Evolutionary conservation across 768 basidiomycete genomes (phyloP).

Genomic region (Agrocybe chaxingu): DNA sequence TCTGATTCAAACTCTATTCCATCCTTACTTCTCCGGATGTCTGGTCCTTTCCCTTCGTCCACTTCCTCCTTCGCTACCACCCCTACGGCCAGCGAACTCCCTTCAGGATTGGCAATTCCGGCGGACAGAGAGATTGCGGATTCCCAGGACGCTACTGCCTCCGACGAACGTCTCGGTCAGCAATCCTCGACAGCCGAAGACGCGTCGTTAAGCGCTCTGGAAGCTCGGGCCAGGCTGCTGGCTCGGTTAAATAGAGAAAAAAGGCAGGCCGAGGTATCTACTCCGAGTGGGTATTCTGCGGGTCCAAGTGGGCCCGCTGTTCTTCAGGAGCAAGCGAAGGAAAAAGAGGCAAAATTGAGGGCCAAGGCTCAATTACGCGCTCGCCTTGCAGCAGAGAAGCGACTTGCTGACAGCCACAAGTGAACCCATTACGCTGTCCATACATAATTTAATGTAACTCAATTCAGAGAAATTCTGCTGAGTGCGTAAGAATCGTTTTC

Average conservation of each 20-base stretch:
- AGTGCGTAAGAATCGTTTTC: no score
- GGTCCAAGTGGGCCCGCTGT: background rate
- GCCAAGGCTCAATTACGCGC: constrained; percentile 44
- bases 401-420: constrained; percentile 9
- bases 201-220: constrained; percentile 8
- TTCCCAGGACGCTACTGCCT: no score
- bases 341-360: constrained; percentile 43
- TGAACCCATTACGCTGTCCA: background rate
- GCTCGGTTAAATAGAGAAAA: constrained; percentile 43
- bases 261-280: constrained; percentile 18
- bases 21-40: no score
- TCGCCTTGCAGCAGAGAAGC: constrained; percentile 32
- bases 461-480: no score
- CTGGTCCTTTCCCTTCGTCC: no score
- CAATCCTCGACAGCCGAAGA: constrained; percentile 10
- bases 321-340: constrained; percentile 19
- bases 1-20: no score
- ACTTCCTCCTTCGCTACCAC: no score
- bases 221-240: constrained; percentile 35
- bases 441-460: background rate
- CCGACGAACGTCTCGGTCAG: background rate
- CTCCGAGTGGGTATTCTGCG: no score
- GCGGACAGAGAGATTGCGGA: no score
- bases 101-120: no score
- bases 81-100: no score